A percentile compares a stretch with the other conserved stretches of the same genome.
phyloP scores from a whole-genome alignment of 208 protist species.

The Endotrypanum monterogeii region DNA sequence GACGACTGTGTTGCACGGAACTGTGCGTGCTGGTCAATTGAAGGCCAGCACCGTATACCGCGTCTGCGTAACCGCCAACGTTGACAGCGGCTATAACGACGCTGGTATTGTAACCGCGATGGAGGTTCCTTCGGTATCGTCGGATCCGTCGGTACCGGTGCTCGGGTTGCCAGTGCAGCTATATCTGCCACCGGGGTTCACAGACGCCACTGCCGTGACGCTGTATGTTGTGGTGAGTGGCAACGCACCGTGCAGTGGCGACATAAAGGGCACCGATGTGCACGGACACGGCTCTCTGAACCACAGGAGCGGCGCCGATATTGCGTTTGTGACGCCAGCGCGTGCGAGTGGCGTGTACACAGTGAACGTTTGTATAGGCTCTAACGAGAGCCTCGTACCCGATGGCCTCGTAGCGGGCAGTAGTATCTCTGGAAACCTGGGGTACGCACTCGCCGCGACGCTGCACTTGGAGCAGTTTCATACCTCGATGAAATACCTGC shows the following conservation, averaged over 20 bases:
- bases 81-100: conserved; percentile 2
- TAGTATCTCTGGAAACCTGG: conserved; percentile 21
- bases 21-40: background rate
- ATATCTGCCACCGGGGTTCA: conserved; percentile 8
- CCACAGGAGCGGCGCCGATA: conserved; percentile 6
- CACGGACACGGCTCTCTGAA: conserved; percentile 41
- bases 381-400: conserved; percentile 14
- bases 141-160: conserved; percentile 4
- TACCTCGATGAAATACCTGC: conserved; percentile 38
- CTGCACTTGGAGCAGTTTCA: conserved; percentile 34
- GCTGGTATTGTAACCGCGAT: conserved; percentile 1
- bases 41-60: background rate
- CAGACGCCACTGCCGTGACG: conserved; percentile 5
- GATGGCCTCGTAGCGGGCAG: background rate
- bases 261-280: conserved; percentile 8
- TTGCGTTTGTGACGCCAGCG: conserved; percentile 29
- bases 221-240: conserved; percentile 2
- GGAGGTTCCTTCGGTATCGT: conserved; percentile 4
- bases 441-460: conserved; percentile 34
- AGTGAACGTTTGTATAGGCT: conserved; percentile 28
- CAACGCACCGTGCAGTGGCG: background rate
- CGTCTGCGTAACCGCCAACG: background rate
- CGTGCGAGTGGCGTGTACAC: conserved; percentile 1
- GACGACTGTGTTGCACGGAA: conserved; percentile 8
- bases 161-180: conserved; percentile 17